These are phyloP conservation scores for Pleurozium schreberi DNA, from an alignment of 225 moss, liverwort and hornwort species.

Conservation along the genomic window DNA sequence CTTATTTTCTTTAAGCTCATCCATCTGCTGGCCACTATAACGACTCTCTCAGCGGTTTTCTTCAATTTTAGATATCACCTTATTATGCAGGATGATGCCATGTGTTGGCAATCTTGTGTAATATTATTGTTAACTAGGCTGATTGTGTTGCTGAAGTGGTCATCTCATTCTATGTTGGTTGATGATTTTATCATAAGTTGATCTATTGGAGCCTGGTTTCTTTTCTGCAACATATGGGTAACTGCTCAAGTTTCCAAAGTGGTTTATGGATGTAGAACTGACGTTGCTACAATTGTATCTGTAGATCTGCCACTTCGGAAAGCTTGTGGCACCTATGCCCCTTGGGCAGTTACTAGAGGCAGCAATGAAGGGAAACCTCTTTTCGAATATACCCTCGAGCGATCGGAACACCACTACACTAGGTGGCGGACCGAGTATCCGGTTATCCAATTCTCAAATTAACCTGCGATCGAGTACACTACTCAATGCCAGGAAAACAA, in stretches of 20 bases:
- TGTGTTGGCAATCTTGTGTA: neutral
- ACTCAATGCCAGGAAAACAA: slow-evolving; percentile 1
- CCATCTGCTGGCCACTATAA: neutral
- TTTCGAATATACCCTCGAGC: neutral
- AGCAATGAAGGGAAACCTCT: slow-evolving; percentile 14
- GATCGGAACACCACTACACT: neutral
- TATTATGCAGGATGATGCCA: neutral
- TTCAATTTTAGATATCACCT: neutral
- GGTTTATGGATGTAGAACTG: neutral
- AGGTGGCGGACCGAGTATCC: neutral
- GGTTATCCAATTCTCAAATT: neutral
- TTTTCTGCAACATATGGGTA: neutral
- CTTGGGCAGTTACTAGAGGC: slow-evolving; percentile 23
- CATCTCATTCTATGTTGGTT: neutral
- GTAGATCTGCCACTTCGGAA: slow-evolving; percentile 24
- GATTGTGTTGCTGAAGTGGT: neutral
- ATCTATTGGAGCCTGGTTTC: neutral
- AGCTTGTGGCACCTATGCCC: slow-evolving; percentile 16
- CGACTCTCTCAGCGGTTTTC: neutral
- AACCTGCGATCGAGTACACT: neutral
- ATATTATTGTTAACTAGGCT: neutral
- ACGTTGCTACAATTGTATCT: neutral
- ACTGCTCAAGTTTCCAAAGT: neutral
- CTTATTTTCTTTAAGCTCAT: neutral
- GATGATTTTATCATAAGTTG: neutral